These are phyloP conservation scores for Pulveroboletus sp. DNA, from an alignment of 768 basidiomycete genomes.

Conservation along the genomic window DNA sequence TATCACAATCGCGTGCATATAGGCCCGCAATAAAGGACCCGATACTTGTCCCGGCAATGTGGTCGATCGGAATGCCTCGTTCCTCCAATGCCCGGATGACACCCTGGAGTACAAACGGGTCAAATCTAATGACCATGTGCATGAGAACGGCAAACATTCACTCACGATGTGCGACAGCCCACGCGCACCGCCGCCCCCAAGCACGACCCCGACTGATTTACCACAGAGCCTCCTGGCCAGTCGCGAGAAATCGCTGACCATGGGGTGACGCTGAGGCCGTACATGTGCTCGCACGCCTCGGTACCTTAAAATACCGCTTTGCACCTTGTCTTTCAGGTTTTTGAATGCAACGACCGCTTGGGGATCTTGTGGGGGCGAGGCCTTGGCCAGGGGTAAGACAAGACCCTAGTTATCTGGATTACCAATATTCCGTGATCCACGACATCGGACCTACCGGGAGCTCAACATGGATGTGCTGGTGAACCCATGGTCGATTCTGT, in stretches of 20 bases:
- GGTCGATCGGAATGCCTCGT: conserved; percentile 88
- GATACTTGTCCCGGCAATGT: conserved; percentile 91
- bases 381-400: conserved; percentile 59
- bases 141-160: conserved; percentile 19
- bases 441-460: conserved; percentile 53
- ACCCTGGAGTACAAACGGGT: conserved; percentile 50
- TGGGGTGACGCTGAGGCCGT: conserved; percentile 71
- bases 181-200: conserved; percentile 96
- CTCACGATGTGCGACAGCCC: conserved; percentile 70
- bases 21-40: conserved; percentile 90
- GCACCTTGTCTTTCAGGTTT: conserved; percentile 89
- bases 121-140: conserved; percentile 1
- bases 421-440: background rate
- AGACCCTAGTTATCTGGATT: conserved; percentile 52
- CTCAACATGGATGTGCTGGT: conserved; percentile 95
- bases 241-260: conserved; percentile 88
- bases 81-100: conserved; percentile 90
- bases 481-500: conserved; percentile 92
- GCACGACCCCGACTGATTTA: conserved; percentile 86
- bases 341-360: conserved; percentile 86
- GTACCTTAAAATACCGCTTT: conserved; percentile 84
- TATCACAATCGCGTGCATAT: conserved; percentile 91
- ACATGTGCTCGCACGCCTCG: conserved; percentile 58
- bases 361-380: conserved; percentile 66
- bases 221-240: conserved; percentile 90